Base-by-base conservation (phyloP, 306 rosid species). In the Chamaecrista fasciculata region DNA sequence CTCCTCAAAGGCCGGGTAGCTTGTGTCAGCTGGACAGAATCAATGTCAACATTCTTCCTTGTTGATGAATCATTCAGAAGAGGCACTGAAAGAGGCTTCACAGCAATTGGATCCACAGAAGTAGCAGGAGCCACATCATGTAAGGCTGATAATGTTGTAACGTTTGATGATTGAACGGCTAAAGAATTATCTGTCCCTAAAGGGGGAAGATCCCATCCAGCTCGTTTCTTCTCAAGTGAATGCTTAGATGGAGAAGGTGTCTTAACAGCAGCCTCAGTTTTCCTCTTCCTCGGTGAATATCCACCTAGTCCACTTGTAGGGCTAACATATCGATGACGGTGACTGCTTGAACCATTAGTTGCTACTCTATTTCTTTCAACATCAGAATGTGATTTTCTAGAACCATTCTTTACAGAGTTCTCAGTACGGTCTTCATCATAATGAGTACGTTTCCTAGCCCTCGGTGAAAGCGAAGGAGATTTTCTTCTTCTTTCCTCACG, bases 201-300 rank as follows among this genome's bases (percentile, higher is more conserved):
- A 16, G 91, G 91, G 61, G 81, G 83, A 16, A 81, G 86, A 80
- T 91, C 97, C 97, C 96, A 94, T 65, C 81, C 91, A 63, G 87
- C 95, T 36, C 78, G 86, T 81, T 84, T 94, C 84, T 84, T 91
- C 76, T 88, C 95, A 16, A 74, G 57, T 61, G 91, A 82, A 71
- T 64, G 80, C 79, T 78, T 69, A 18, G 91, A 76, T 66, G 97
- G 96, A 46, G 98, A 82, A 76, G 95, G 92, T 67, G 96, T 91
- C 81, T 78, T 91, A 57, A 76, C 76, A 74, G 89, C 91, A 77
- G 91, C 80, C 73, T 91, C 96, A 51, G 86, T 75, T 80, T 84
- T 88, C 80, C 97, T 86, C 92, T 91, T 94, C 82, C 99, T 85
- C 0, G 96, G 97, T 25, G 99, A 94, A 85, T 94, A 94, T 52